Base-by-base conservation (phyloP, 2,329 filamentous ascomycete species). In the Xylariaceae sp. region DNA sequence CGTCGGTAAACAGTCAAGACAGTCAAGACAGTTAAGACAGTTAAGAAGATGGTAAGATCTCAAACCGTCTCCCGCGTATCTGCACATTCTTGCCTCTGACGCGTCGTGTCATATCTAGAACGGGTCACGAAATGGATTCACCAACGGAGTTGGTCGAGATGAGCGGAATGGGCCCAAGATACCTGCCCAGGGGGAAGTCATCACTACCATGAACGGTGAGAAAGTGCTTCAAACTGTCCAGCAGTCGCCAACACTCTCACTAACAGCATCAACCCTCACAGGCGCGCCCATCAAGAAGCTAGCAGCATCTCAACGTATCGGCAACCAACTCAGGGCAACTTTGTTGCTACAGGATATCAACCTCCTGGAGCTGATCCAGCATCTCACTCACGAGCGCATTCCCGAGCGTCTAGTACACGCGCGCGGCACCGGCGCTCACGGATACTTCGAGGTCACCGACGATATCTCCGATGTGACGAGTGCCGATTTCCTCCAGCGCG, bases 401-500 rank as follows among this genome's bases (percentile, higher is more conserved):
- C 64, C 62, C 0, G 64, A 65, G 47, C 58, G 64, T 7, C 47
- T 60, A 29, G 64, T 65, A 2, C 64, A 65, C 35, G 62, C 64
- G 9, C 53, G 58, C 27, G 64, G 58, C 1, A 53, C 53, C 9
- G 59, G 56, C 6, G 62, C 64, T 1, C 57, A 53, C 34, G 64
- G 64, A 4, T 63, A 64, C 31, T 65, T 65, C 47, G 60, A 64
- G 19, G 58, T 64, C 26, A 65, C 64, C 0, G 55, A 65, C 32
- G 53, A 60, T n/a, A 62, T 65, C 50, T 60, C 61, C 19, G 62
- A 64, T 31, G 52, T 62, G 32, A 65, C 62, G 1, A 60, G 60
- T 31, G 61, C 61, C 6, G 61, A 61, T 19, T 64, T 65, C 52
- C 51, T 65, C 12, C 63, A 56, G 34, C 56, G 58, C 1, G 50